Conservation (phyloP, 1,284 basidiomycete species). For the Heterobasidion parviporum region DNA sequence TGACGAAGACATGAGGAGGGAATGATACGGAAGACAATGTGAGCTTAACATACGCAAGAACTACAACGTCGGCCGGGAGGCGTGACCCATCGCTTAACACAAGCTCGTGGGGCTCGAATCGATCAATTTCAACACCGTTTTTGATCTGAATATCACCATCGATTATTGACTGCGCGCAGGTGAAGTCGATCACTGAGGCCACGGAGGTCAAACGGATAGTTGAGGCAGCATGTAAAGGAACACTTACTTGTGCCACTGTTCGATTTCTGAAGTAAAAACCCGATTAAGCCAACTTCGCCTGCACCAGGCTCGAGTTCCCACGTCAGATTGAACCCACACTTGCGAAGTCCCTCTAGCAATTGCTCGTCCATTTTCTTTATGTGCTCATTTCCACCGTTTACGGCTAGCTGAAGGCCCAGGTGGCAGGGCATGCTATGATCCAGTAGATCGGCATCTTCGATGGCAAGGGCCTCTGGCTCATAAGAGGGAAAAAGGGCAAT, state of each 20-base stretch:
- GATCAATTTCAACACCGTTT: not conserved
- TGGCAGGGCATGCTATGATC: not conserved
- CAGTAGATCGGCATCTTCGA: not conserved
- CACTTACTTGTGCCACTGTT: not conserved
- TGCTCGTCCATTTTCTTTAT: not conserved
- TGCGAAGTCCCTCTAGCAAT: not conserved
- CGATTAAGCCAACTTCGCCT: not conserved
- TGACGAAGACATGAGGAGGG: not conserved
- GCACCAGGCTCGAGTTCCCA: not conserved
- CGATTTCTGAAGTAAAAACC: not conserved
- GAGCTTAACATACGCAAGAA: not conserved
- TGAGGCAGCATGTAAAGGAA: not conserved
- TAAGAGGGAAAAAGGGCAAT: not conserved
- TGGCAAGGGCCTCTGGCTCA: not conserved
- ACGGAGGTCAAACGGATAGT: not conserved
- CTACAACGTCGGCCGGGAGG: not conserved
- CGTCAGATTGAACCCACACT: not conserved
- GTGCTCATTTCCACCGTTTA: not conserved
- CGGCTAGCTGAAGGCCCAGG: not conserved
- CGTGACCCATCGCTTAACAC: not conserved
- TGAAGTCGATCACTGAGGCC: not conserved
- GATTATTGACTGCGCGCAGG: not conserved
- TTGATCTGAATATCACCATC: not conserved
- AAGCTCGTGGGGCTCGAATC: not conserved
- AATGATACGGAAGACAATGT: not conserved